These are phyloP conservation scores for Astrothelium macrocarpum DNA, from an alignment of 495 filamentous ascomycete genomes.

Conservation along the genomic window DNA sequence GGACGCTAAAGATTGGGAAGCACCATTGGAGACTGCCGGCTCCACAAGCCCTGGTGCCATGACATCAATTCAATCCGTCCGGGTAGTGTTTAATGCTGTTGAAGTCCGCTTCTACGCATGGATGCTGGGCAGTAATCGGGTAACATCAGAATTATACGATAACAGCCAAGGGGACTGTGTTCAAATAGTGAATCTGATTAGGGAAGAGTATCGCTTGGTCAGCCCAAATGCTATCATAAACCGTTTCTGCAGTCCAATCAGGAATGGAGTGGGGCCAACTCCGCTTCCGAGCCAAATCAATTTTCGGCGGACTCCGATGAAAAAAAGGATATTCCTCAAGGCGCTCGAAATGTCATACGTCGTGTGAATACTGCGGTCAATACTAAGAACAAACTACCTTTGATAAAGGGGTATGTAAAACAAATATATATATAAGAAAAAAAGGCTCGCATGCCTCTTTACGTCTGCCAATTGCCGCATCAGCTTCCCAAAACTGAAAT, in stretches of 20 bases:
- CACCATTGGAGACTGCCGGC: constrained; percentile 40
- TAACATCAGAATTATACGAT: no score
- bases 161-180: no score
- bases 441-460: not conserved
- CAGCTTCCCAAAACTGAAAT: not conserved
- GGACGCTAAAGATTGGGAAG: constrained; percentile 39
- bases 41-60: constrained; percentile 55
- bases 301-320: not conserved
- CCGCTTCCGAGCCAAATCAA: not conserved
- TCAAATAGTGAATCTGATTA: no score
- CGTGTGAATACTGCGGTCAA: not conserved
- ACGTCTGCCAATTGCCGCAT: not conserved
- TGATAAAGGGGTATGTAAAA: not conserved
- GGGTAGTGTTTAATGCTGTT: no score
- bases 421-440: not conserved
- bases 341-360: not conserved
- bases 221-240: no score
- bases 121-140: no score
- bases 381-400: not conserved
- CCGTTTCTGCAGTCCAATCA: not conserved
- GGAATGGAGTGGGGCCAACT: not conserved
- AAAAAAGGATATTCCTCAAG: not conserved
- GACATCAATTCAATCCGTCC: no score
- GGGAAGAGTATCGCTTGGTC: no score
- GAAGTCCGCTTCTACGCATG: no score